Percentiles rank a stretch among this genome's conserved stretches.
Evolutionary conservation across 352 stramenopile genomes (phyloP).

Genomic region (Phytophthora lateralis): DNA sequence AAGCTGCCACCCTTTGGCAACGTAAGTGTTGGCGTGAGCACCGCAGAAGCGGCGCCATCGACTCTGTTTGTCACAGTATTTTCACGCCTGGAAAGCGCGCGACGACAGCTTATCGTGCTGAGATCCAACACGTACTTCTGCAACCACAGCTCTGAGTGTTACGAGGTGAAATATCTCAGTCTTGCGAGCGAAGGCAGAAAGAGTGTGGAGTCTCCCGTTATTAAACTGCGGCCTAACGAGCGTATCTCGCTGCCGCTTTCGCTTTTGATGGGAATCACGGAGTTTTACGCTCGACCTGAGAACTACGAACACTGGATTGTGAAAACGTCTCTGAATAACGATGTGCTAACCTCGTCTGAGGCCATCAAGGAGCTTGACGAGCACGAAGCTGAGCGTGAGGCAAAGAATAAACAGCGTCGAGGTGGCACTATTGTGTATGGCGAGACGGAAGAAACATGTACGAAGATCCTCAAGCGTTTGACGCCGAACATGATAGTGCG

Average conservation of each 20-base stretch:
- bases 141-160: constrained; percentile 78
- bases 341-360: constrained; percentile 63
- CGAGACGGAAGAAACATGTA: constrained; percentile 75
- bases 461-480: constrained; percentile 75
- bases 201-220: constrained; percentile 60
- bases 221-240: constrained; percentile 64
- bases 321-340: constrained; percentile 76
- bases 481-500: constrained; percentile 77
- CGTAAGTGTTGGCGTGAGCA: constrained; percentile 62
- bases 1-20: constrained; percentile 64
- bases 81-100: constrained; percentile 73
- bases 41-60: constrained; percentile 34
- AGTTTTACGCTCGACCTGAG: constrained; percentile 76
- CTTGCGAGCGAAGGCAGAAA: constrained; percentile 54
- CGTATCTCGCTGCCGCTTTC: constrained; percentile 70
- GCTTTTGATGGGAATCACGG: constrained; percentile 82
- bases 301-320: constrained; percentile 79
- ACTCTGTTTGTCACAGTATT: constrained; percentile 73
- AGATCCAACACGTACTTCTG: constrained; percentile 84
- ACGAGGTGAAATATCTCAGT: constrained; percentile 77
- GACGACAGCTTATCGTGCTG: constrained; percentile 66
- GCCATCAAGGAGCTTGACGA: constrained; percentile 67
- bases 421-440: constrained; percentile 76
- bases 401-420: constrained; percentile 59
- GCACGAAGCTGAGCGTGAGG: constrained; percentile 50